Percentiles rank a stretch among this genome's conserved stretches.
These are phyloP conservation scores for Apiospora rasikravindrae DNA, from an alignment of 2,329 filamentous ascomycete species.

Conservation along the genomic window DNA sequence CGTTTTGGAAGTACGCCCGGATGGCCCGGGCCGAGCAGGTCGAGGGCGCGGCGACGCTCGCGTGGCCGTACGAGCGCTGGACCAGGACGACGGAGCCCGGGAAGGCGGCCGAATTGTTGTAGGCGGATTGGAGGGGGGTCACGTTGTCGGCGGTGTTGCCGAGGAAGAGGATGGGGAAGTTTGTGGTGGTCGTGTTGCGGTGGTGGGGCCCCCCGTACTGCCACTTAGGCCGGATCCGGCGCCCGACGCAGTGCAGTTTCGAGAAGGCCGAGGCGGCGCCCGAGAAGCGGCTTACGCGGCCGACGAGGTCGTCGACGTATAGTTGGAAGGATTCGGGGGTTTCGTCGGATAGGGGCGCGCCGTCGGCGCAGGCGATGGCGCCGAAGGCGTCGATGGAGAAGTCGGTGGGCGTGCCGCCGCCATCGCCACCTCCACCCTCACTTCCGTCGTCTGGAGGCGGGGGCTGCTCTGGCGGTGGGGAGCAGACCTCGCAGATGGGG, in stretches of 20 bases:
- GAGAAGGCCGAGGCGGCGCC: conserved; percentile 50
- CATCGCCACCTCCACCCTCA: conserved; percentile 33
- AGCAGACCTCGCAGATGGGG: conserved; percentile 31
- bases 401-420: not conserved
- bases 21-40: conserved; percentile 31
- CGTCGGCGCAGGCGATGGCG: conserved; percentile 53
- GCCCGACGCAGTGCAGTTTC: conserved; percentile 41
- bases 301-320: conserved; percentile 39
- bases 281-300: conserved; percentile 44
- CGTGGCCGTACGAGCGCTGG: conserved; percentile 24
- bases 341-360: conserved; percentile 33
- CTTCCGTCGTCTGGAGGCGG: conserved; percentile 38
- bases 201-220: conserved; percentile 26
- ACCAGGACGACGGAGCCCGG: conserved; percentile 24
- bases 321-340: conserved; percentile 41
- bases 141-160: conserved; percentile 58
- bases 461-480: no score
- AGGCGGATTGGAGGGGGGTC: conserved; percentile 41
- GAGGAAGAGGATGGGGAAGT: conserved; percentile 54
- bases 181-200: conserved; percentile 36
- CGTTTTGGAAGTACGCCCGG: conserved; percentile 27
- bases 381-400: conserved; percentile 46
- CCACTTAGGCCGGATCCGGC: conserved; percentile 39
- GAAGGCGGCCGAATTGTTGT: conserved; percentile 22
- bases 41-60: conserved; percentile 29